Percentiles rank a stretch among this genome's conserved stretches.
Evolutionary conservation across 140 eudicot species (phyloP).

Genomic region (Oenanthe javanica): DNA sequence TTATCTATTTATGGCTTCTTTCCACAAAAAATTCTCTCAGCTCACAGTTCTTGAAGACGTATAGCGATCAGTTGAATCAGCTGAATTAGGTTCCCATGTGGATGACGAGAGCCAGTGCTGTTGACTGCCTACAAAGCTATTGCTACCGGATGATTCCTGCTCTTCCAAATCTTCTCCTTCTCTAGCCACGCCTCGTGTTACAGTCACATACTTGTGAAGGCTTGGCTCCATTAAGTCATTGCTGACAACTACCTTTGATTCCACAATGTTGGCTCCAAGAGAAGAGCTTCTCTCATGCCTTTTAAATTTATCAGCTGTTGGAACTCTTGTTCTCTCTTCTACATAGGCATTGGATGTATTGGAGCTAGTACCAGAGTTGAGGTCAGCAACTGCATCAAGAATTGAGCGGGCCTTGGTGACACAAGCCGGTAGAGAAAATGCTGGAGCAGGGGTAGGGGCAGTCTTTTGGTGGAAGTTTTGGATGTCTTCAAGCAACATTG

Average conservation of each 20-base stretch:
- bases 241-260: conserved; percentile 51
- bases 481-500: conserved; percentile 77
- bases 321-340: conserved; percentile 26
- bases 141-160: conserved; percentile 86
- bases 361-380: conserved; percentile 58
- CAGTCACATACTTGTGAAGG: conserved; percentile 83
- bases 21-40: not conserved
- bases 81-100: conserved; percentile 87
- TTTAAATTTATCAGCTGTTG: conserved; percentile 18
- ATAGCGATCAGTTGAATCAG: conserved; percentile 62
- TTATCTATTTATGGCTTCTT: not conserved
- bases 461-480: conserved; percentile 88
- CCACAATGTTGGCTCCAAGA: conserved; percentile 28
- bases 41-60: conserved; percentile 30
- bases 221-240: conserved; percentile 81
- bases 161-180: conserved; percentile 61
- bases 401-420: conserved; percentile 63
- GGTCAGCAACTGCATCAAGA: conserved; percentile 84
- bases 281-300: conserved; percentile 19
- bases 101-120: conserved; percentile 71
- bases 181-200: conserved; percentile 42
- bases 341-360: conserved; percentile 18
- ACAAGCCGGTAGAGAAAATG: conserved; percentile 56
- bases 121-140: conserved; percentile 61
- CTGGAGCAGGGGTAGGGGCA: conserved; percentile 28